Evolutionary conservation across 345 rosid species (phyloP), one percentile per base, ranked within the genome.

Genomic region (Linum trigynum): DNA sequence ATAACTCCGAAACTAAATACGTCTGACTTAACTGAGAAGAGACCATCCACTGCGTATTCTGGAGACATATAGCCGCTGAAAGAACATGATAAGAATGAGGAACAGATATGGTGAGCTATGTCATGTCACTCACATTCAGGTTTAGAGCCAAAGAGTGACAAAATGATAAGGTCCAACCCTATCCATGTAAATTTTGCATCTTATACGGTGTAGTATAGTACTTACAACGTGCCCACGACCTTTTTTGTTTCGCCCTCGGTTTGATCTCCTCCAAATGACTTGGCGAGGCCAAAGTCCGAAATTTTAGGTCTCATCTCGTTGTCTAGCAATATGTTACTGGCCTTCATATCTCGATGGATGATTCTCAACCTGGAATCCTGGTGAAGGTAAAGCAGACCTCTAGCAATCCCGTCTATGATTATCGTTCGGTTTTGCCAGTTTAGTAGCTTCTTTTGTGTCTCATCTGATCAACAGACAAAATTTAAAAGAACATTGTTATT

Each of bases 211-310:
- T 7, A 35, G 41, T 6, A 4, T 14, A 11, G 11, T 60, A 60
- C 63, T 35, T 60, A 60, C 63, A 7, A 60, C 16, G 63, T 60
- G 14, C 61, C 61, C 2, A 57, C 61, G 36, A 57, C 61, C 23
- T 57, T 57, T 8, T 57, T 57, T 37, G 61, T 57, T 4, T 57
- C 6, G 38, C 10, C 61, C 12, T 57, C 61, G 5, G 38, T 57
- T 37, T 57, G 38, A 16, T 57, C 38, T 57, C 61, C 61, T 23
- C 36, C 38, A 5, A 57, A 57, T 9, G 38, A 5, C 12, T 42
- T 60, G 6, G 63, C 63, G 10, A 60, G 40, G 8, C 63, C 63
- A 60, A 60, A 60, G 63, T 60, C 63, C 14, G 63, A 60, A 17
- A 60, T 60, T 36, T 60, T 60, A 5, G 61, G 61, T 5, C 12